Evolutionary conservation across 768 basidiomycete genomes (phyloP), one percentile per base, ranked within the genome.

Genomic region (Dioszegia crocea): DNA sequence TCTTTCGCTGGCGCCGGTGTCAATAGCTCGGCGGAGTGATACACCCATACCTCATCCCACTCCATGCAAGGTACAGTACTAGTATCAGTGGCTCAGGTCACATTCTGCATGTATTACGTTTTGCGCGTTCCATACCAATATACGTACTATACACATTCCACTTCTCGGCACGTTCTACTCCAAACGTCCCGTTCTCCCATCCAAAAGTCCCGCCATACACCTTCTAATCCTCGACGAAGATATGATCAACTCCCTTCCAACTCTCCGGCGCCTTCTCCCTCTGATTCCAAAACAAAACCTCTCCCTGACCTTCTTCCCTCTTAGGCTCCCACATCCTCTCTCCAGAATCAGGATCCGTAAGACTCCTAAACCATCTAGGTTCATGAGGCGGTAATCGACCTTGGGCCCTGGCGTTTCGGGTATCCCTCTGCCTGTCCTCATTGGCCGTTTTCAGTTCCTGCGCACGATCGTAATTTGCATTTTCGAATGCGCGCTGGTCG

Each of bases 401-500:
- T 51, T 84, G 83, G 76, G 96, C 92, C 52, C 93, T 78, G 31
- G 83, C 83, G 54, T 81, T 82, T 57, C 93, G 79, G 14, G 87
- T 89, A 44, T 77, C 79, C 3, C 88, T 80, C 78, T 97, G 92
- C 68, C 81, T 83, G 64, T 92, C 91, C 73, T 97, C 93, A 73
- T 76, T 74, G 14, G 60, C 57, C 9, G 67, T 68, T 52, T 76
- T 76, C 19, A 75, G 63, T 81, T 79, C 80, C 91, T 97, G 70
- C 88, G 80, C 57, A 81, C 83, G 74, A 89, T 96, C 59, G 88
- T 91, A 46, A 83, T 81, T 67, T 88, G 91, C 93, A 64, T 86
- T 72, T 80, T 98, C 93, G 75, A 98, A 97, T 24, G 93, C 91
- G 26, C 93, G 83, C 74, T 96, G 92, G 73, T 98, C 93, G 0